Percentiles rank a stretch among this genome's conserved stretches.
phyloP scores from a whole-genome alignment of 768 basidiomycete species.

The Auricularia auricula-judae region DNA sequence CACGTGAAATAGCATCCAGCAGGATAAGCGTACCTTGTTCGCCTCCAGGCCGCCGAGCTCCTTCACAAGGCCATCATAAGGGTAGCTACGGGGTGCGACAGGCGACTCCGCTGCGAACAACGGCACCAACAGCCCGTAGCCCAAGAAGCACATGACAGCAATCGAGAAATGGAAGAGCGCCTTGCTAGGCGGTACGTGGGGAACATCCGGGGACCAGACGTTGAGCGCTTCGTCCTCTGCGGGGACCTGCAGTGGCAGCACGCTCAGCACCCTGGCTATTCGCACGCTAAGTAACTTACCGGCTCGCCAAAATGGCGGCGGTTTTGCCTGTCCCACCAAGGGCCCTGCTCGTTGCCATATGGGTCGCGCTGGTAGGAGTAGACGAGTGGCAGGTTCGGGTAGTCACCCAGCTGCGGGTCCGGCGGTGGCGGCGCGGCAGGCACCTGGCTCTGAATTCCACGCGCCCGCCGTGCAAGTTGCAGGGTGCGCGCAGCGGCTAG shows the following conservation, averaged over 20 bases:
- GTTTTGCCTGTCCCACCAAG: constrained; percentile 55
- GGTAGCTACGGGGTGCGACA: constrained; percentile 62
- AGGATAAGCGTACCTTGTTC: constrained; percentile 48
- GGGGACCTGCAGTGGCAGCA: constrained; percentile 41
- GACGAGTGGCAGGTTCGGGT: constrained; percentile 59
- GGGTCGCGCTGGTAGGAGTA: constrained; percentile 56
- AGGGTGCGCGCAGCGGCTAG: not conserved
- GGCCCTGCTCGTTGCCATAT: constrained; percentile 22
- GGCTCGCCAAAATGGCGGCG: constrained; percentile 75
- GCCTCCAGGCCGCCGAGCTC: constrained; percentile 73
- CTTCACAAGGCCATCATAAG: constrained; percentile 58
- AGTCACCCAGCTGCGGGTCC: constrained; percentile 62
- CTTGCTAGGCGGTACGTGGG: constrained; percentile 40
- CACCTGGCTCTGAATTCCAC: not conserved
- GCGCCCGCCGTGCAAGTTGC: not conserved
- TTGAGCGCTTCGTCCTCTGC: constrained; percentile 72
- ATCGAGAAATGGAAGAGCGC: constrained; percentile 58
- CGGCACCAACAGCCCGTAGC: constrained; percentile 46
- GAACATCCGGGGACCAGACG: constrained; percentile 81
- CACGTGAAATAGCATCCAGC: not conserved
- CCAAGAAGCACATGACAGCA: constrained; percentile 50
- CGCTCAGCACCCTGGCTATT: constrained; percentile 8
- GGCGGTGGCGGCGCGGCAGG: not conserved
- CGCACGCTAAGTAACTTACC: constrained; percentile 27
- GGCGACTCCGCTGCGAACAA: constrained; percentile 32